Conservation (phyloP, 441 rosid genomes). For the Macaranga tanarius region DNA sequence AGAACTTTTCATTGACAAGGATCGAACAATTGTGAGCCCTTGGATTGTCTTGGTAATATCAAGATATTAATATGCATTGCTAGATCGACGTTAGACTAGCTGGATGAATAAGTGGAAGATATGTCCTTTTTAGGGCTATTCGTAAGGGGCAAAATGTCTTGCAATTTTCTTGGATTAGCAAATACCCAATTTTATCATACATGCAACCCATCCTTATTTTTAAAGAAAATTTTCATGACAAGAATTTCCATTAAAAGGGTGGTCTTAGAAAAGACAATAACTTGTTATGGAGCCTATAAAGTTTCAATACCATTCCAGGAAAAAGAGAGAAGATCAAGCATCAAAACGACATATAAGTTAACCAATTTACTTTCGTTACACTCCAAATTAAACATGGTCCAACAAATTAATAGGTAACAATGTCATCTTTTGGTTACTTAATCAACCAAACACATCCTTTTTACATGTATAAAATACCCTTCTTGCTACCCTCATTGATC, state of each 20-base stretch:
- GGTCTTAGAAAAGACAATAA: constrained; percentile 4
- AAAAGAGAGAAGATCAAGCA: background rate
- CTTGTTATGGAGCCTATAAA: background rate
- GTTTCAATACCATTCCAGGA: background rate
- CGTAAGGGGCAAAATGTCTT: background rate
- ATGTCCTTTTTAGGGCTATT: constrained; percentile 9
- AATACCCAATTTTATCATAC: background rate
- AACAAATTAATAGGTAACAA: constrained; percentile 20
- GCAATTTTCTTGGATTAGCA: background rate
- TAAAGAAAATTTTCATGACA: constrained; percentile 9
- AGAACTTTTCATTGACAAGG: too few relatives aligned
- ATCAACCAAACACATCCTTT: constrained; percentile 19
- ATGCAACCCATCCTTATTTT: background rate
- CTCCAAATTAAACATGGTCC: constrained; percentile 31
- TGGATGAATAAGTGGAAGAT: background rate
- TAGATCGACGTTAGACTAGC: too few relatives aligned
- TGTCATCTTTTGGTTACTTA: constrained; percentile 16
- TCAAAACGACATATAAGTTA: background rate
- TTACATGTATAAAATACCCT: constrained; percentile 28
- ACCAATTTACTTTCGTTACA: constrained; percentile 35
- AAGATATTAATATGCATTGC: background rate
- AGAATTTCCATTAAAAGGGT: constrained; percentile 7
- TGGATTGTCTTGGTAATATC: background rate
- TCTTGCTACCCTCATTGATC: background rate
- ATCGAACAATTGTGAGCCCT: too few relatives aligned